phyloP scores from a whole-genome alignment of 192 early-diverging fungal genomes.

The Obelidium mucronatum region DNA sequence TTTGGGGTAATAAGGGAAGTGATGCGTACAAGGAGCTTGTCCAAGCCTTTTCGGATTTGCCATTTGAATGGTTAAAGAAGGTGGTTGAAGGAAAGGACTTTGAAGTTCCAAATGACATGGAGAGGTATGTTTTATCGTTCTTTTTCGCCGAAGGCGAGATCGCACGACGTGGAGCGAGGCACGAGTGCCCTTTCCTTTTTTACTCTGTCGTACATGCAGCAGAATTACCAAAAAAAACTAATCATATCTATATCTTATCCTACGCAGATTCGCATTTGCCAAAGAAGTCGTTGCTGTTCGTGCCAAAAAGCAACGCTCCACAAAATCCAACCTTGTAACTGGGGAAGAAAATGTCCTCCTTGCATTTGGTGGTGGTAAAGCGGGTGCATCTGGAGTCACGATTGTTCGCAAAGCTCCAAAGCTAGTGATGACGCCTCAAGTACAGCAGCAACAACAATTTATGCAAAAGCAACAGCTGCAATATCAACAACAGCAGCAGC shows the following conservation, averaged over 20 bases:
- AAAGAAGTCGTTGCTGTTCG: conserved; percentile 61
- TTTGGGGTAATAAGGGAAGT: conserved; percentile 59
- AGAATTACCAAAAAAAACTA: no score
- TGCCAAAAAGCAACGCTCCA: conserved; percentile 26
- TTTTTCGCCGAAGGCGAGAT: neutral
- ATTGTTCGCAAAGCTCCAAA: conserved; percentile 65
- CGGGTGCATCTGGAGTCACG: conserved; percentile 51
- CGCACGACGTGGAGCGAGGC: no score
- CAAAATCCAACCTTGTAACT: conserved; percentile 38
- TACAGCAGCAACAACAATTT: conserved; percentile 22
- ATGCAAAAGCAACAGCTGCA: conserved; percentile 16
- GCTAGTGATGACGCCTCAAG: neutral
- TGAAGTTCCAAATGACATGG: conserved; percentile 64
- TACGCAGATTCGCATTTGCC: conserved; percentile 59
- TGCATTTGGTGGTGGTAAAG: conserved; percentile 58
- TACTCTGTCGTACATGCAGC: neutral
- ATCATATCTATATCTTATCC: neutral
- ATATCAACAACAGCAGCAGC: conserved; percentile 8
- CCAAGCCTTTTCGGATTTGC: conserved; percentile 57
- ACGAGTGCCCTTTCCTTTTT: neutral
- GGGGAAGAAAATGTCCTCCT: conserved; percentile 69
- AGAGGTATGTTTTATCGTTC: conserved; percentile 51
- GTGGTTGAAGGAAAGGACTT: conserved; percentile 63
- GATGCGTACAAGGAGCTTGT: conserved; percentile 62
- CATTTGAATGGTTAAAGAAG: conserved; percentile 70